Evolutionary conservation across 192 early-diverging fungal genomes (phyloP).

Genomic region (Coemansia sp.): DNA sequence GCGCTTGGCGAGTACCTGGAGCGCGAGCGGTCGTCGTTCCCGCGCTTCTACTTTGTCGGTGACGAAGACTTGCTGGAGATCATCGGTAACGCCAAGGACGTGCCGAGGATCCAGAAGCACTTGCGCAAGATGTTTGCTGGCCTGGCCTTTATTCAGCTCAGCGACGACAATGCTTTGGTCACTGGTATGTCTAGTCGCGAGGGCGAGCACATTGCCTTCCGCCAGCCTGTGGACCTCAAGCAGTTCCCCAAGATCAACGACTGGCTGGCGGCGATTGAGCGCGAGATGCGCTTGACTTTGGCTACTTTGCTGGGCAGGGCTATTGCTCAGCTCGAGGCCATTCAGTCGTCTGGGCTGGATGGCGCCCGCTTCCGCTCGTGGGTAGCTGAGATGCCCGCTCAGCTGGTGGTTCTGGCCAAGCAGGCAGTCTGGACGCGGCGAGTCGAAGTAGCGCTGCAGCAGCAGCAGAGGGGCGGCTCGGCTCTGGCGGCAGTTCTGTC

Average conservation of each 20-base stretch:
- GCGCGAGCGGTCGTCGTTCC: slow-evolving; percentile 93
- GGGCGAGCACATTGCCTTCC: slow-evolving; percentile 87
- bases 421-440: slow-evolving; percentile 90
- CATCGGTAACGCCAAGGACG: slow-evolving; percentile 97
- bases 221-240: slow-evolving; percentile 74
- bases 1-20: slow-evolving; percentile 99
- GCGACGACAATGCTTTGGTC: slow-evolving; percentile 76
- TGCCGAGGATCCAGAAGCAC: slow-evolving; percentile 95
- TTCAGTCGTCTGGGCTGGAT: slow-evolving; percentile 23
- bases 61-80: slow-evolving; percentile 99
- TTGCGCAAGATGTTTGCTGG: slow-evolving; percentile 99
- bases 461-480: slow-evolving; percentile 2
- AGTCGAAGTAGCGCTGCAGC: slow-evolving; percentile 76
- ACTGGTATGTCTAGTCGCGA: slow-evolving; percentile 89
- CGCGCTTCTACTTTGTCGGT: slow-evolving; percentile 99
- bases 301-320: slow-evolving; percentile 76
- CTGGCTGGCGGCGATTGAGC: slow-evolving; percentile 93
- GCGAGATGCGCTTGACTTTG: slow-evolving; percentile 90
- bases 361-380: slow-evolving; percentile 67
- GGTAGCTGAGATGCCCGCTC: slow-evolving; percentile 89
- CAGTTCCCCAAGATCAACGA: slow-evolving; percentile 94
- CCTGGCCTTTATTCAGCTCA: slow-evolving; percentile 78
- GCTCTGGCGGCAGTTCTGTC: slow-evolving; percentile 62
- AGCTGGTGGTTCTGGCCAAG: slow-evolving; percentile 88
- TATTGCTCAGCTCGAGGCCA: slow-evolving; percentile 63